Base-by-base conservation (phyloP, 768 basidiomycete species). In the Termitomyces sp. region DNA sequence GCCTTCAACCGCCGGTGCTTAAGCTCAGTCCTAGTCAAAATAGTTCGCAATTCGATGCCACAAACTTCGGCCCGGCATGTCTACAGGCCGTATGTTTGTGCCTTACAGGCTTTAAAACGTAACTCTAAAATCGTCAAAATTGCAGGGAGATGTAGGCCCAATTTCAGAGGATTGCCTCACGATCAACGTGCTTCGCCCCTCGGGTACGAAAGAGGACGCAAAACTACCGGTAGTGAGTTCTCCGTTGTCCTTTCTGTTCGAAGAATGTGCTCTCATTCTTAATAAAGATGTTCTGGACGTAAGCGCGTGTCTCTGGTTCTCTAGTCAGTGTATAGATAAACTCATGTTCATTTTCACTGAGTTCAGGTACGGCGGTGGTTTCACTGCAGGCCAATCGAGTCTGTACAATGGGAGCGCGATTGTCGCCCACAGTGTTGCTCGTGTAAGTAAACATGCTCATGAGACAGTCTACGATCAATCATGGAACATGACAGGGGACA, bases 101-200 rank as follows among this genome's bases (percentile, higher is more conserved):
- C 20, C 18, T 22, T 7, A 32, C 3, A 35, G 22, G 13, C 3
- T 50, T 28, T 26, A 13, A 24, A 36, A 8, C 8, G 24, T 16
- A 13, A 2, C 6, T 28, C 40, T 38, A 9, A 8, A 7, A 13
- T 33, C 13, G 2, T 20, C 4, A 4, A 18, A 13, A 8, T 10
- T 32, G 40, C 26, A 28, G 45, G 18, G 14, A 3, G 32, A 4
- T 8, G 14, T 43, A 20, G 8, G 16, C 40, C 16, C 63, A 63
- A 75, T 68, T 38, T 80, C 81, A 26, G 84, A 86, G 64, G 83
- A 86, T 59, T 86, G 83, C 63, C 68, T 86, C 51, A 83, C 81
- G 22, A 70, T 85, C 53, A 85, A 85, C 62, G 70, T 87, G 4
- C 81, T 80, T 54, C 71, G 81, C 20, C 84, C 85, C 0, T 70